Conservation (phyloP, 208 protist species). For the Leishmania turanica region DNA sequence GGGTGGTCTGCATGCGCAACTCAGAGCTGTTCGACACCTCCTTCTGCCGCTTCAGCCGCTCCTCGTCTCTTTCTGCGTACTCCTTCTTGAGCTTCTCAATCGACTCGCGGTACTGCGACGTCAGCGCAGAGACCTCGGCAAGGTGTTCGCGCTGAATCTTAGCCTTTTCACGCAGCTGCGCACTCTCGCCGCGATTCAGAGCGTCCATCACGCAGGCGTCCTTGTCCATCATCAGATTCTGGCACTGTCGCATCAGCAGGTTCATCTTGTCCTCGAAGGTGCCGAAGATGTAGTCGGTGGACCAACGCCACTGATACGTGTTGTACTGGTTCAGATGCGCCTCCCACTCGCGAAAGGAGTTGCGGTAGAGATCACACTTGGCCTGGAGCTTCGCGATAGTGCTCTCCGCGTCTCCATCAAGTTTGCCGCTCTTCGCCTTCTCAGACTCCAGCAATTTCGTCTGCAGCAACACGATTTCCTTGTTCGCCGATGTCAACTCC, state of each 20-base stretch:
- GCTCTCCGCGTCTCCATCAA: neutral
- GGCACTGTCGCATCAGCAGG: constrained; percentile 18
- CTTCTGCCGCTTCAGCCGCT: neutral
- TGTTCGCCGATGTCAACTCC: constrained; percentile 28
- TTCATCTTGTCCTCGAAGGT: constrained; percentile 35
- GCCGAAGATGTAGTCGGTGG: constrained; percentile 30
- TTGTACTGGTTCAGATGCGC: constrained; percentile 25
- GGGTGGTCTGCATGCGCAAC: constrained; percentile 30
- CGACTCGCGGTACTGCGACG: constrained; percentile 20
- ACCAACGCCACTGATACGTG: constrained; percentile 19
- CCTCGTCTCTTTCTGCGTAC: constrained; percentile 16
- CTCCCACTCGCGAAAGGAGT: constrained; percentile 12
- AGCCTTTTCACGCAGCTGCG: constrained; percentile 20
- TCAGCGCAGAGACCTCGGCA: constrained; percentile 30
- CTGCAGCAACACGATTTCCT: constrained; percentile 27
- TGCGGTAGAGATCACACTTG: neutral
- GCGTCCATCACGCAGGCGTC: constrained; percentile 26
- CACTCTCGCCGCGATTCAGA: constrained; percentile 22
- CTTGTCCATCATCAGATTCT: constrained; percentile 18
- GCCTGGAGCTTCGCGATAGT: constrained; percentile 10
- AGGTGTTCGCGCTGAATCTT: constrained; percentile 27
- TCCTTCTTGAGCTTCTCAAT: constrained; percentile 28
- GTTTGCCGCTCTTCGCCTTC: constrained; percentile 6
- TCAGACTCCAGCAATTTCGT: constrained; percentile 20
- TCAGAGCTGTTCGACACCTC: constrained; percentile 25